phyloP scores from a whole-genome alignment of 306 rosid species.

The Sphenostylis stenocarpa region DNA sequence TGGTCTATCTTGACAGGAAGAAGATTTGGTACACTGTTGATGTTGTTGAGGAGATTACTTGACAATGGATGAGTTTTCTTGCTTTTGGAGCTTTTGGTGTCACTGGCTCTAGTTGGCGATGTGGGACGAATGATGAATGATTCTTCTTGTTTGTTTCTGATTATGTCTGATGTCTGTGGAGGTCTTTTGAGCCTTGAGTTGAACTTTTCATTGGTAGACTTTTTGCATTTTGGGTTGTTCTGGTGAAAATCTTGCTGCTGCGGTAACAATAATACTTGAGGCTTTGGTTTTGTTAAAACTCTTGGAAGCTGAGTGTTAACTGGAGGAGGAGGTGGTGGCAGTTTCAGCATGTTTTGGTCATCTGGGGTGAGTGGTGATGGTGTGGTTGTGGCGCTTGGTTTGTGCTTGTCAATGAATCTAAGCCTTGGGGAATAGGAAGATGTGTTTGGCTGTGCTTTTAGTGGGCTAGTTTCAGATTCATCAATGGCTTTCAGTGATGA shows the following conservation, averaged over 20 bases:
- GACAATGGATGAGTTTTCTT: conserved; percentile 59
- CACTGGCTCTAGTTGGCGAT: conserved; percentile 42
- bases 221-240: conserved; percentile 33
- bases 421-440: conserved; percentile 47
- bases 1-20: conserved; percentile 36
- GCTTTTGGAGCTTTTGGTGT: conserved; percentile 42
- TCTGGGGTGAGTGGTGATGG: conserved; percentile 22
- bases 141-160: conserved; percentile 60
- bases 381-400: conserved; percentile 30
- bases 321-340: conserved; percentile 6
- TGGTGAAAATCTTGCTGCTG: conserved; percentile 26
- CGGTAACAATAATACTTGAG: not conserved
- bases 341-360: conserved; percentile 34
- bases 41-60: conserved; percentile 45
- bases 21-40: conserved; percentile 49
- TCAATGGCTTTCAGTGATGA: conserved; percentile 31
- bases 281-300: conserved; percentile 40
- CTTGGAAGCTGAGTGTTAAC: conserved; percentile 36
- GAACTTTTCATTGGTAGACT: conserved; percentile 42
- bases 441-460: conserved; percentile 24
- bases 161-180: conserved; percentile 46
- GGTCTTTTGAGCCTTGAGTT: conserved; percentile 50
- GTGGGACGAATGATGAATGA: conserved; percentile 62
- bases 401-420: conserved; percentile 50
- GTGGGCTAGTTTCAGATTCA: conserved; percentile 41